A percentile compares a stretch with the other conserved stretches of the same genome.
Evolutionary conservation across 2,329 filamentous ascomycete genomes (phyloP).

Genomic region (Neophaeococcomyces aloes): DNA sequence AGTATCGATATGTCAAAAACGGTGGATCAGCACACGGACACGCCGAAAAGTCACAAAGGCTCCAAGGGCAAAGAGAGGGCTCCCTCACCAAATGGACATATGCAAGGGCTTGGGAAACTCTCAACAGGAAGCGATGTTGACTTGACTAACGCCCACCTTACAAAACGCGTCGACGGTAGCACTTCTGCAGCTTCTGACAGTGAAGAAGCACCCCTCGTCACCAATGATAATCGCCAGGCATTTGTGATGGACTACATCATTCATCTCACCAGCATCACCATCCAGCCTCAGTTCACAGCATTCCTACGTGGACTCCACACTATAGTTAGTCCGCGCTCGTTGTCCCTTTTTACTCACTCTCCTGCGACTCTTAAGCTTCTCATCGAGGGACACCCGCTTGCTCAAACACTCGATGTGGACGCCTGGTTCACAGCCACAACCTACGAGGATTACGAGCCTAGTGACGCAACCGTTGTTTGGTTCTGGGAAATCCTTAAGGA

Average conservation of each 20-base stretch:
- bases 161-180: not conserved
- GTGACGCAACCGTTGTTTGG: conserved; percentile 58
- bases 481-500: conserved; percentile 73
- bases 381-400: conserved; percentile 58
- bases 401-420: conserved; percentile 64
- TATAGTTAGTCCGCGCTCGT: conserved; percentile 59
- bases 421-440: conserved; percentile 60
- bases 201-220: conserved; percentile 61
- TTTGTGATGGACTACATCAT: conserved; percentile 78
- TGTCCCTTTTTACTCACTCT: conserved; percentile 53
- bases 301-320: conserved; percentile 72
- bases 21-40: conserved; percentile 28
- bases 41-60: not conserved
- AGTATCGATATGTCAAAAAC: conserved; percentile 46
- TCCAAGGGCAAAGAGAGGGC: conserved; percentile 18
- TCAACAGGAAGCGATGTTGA: not conserved
- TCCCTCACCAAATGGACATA: conserved; percentile 11
- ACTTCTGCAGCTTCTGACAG: conserved; percentile 14
- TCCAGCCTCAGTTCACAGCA: conserved; percentile 65
- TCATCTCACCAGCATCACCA: conserved; percentile 69
- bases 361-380: conserved; percentile 62
- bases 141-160: not conserved
- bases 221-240: conserved; percentile 62
- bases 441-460: conserved; percentile 66
- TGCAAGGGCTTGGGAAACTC: conserved; percentile 13